These are phyloP conservation scores for Ceratobasidium theobromae DNA, from an alignment of 1,284 basidiomycete species.

Conservation along the genomic window DNA sequence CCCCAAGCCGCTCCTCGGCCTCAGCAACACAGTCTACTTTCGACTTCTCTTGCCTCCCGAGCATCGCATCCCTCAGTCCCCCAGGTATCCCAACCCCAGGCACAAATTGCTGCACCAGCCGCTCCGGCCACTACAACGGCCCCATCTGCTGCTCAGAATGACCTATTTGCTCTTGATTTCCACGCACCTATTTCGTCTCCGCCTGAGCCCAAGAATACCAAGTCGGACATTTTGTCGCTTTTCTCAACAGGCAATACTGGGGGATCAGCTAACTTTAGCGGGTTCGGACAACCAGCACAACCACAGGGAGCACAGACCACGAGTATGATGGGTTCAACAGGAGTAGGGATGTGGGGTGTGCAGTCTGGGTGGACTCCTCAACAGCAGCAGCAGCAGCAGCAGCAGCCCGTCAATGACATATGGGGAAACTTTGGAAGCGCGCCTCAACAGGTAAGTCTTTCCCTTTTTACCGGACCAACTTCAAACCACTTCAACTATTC, in stretches of 20 bases:
- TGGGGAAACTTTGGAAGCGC: constrained; percentile 24
- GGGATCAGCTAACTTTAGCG: constrained; percentile 29
- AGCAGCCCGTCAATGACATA: constrained; percentile 11
- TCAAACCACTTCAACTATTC: background rate
- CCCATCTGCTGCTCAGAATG: constrained; percentile 50
- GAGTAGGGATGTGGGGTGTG: constrained; percentile 63
- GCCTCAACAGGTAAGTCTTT: constrained; percentile 19
- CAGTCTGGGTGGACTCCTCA: constrained; percentile 58
- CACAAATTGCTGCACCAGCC: constrained; percentile 32
- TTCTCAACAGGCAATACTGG: constrained; percentile 58
- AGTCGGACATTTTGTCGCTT: constrained; percentile 84
- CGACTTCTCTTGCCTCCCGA: constrained; percentile 47
- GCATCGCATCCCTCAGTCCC: constrained; percentile 36
- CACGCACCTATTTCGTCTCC: constrained; percentile 54
- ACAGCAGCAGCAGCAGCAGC: background rate
- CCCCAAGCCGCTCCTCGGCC: constrained; percentile 39
- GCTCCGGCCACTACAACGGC: constrained; percentile 39
- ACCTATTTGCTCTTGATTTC: constrained; percentile 86
- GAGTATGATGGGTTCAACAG: constrained; percentile 60
- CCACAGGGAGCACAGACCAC: constrained; percentile 45
- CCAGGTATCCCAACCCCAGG: constrained; percentile 31
- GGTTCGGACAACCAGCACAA: constrained; percentile 15
- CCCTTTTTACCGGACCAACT: background rate
- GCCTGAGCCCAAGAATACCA: constrained; percentile 51
- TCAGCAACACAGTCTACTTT: constrained; percentile 35